A percentile compares a stretch with the other conserved stretches of the same genome.
phyloP scores from a whole-genome alignment of 2,329 filamentous ascomycete genomes.

The Epichloe elymi region DNA sequence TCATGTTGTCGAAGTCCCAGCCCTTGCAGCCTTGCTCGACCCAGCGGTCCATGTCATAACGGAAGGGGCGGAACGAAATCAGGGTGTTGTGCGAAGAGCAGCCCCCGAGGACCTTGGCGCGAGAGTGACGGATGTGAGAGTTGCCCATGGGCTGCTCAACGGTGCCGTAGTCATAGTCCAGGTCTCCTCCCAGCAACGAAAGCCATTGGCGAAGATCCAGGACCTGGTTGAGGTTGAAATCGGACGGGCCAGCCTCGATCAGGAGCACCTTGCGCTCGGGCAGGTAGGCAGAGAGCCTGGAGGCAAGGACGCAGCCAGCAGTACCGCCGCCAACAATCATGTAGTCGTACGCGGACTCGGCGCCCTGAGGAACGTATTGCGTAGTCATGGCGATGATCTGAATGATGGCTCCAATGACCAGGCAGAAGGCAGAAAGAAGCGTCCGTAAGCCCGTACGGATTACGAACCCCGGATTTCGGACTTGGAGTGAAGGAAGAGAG shows the following conservation, averaged over 20 bases:
- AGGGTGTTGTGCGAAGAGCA: constrained; percentile 92
- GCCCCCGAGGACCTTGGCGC: constrained; percentile 87
- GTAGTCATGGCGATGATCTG: constrained; percentile 46
- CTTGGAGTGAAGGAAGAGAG: not conserved
- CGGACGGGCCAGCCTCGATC: constrained; percentile 80
- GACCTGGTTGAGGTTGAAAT: constrained; percentile 78
- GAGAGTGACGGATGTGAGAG: constrained; percentile 81
- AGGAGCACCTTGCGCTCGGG: constrained; percentile 70
- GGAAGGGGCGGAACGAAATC: constrained; percentile 83
- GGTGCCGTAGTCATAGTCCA: constrained; percentile 85
- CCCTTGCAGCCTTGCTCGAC: constrained; percentile 68
- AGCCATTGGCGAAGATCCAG: constrained; percentile 82
- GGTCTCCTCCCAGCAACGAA: constrained; percentile 67
- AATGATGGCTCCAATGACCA: not conserved
- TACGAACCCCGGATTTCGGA: not conserved
- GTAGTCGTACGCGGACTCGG: constrained; percentile 64
- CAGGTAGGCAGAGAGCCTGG: constrained; percentile 68
- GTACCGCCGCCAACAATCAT: constrained; percentile 77
- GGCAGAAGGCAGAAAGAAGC: not conserved
- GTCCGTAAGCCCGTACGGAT: too few species aligned
- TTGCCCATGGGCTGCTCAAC: constrained; percentile 87
- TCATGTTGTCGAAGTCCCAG: constrained; percentile 80
- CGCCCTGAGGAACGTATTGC: constrained; percentile 48
- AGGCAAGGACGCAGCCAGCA: constrained; percentile 73
- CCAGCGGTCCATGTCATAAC: constrained; percentile 80